Base-by-base conservation (phyloP, 2,329 filamentous ascomycete species). In the Eutypa lata region DNA sequence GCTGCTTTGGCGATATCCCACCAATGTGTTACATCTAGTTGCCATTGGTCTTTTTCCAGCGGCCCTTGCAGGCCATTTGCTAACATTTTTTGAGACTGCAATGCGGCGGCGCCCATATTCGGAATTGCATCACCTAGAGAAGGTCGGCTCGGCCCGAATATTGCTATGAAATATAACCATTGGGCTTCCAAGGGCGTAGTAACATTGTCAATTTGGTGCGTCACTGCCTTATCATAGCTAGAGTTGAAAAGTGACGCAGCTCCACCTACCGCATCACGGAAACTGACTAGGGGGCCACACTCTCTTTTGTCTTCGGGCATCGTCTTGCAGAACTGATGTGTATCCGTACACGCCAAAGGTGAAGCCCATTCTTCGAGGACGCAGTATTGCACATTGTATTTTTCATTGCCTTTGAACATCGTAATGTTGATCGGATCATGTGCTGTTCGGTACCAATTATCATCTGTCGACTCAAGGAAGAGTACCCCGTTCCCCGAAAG, bases 21-120 rank as follows among this genome's bases (percentile, higher is more conserved):
- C 47, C 46, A 52, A 2, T 45, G 24, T 19, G n/a, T 37, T 1
- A 56, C 47, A n/a, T 57, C 56, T 10, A 52, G 40, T 19, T 57
- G 51, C 53, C 56, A 56, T 40, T 57, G 56, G 13, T 56, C 52
- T 2, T 43, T 21, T 11, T 44, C 26, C 1, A 57, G 19, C 2
- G 35, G 16, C 7, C 49, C 52, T 40, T 57, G 54, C 11, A 52
- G 2, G 4, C 21, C 35, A 5, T 8, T n/a, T n/a, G 18, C 13
- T 7, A 54, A 21, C 18, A 21, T 19, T 2, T n/a, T 50, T 33
- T 54, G 44, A 3, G 54, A 53, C 1, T 28, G 2, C 16, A 57
- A 35, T 13, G 46, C 44, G 19, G 16, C n/a, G 6, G 51, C 8
- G 24, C 55, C 53, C 13, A 57, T 7, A 5, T 14, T 38, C 6